Evolutionary conservation across 1,284 basidiomycete species (phyloP).

Genomic region (Cryptococcus sp.): DNA sequence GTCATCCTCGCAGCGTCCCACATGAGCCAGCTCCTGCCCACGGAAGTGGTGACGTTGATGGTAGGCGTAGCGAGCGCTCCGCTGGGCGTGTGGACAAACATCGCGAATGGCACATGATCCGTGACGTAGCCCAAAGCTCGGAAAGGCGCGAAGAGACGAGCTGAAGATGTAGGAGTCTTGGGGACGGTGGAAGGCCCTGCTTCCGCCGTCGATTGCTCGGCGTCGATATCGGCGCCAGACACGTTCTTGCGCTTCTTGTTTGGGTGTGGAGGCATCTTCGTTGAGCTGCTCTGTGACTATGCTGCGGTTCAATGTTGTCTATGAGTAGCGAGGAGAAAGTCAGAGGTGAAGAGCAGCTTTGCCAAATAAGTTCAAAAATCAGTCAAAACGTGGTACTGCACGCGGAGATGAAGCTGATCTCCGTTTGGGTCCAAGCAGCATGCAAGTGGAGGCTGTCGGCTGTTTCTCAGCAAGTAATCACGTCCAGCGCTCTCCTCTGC

Average conservation of each 20-base stretch:
- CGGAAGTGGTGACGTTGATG: slow-evolving; percentile 80
- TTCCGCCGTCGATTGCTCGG: slow-evolving; percentile 16
- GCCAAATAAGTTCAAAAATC: slow-evolving; percentile 2
- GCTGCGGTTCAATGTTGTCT: too few relatives aligned
- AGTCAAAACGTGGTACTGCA: too few relatives aligned
- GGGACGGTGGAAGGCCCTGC: slow-evolving; percentile 20
- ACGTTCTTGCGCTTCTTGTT: slow-evolving; percentile 18
- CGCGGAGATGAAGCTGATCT: too few relatives aligned
- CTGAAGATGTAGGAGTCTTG: slow-evolving; percentile 4
- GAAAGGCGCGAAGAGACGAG: slow-evolving; percentile 84
- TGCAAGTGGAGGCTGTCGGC: too few relatives aligned
- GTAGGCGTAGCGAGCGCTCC: slow-evolving; percentile 79
- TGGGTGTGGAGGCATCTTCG: not conserved
- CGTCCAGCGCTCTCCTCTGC: too few relatives aligned
- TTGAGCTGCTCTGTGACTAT: too few relatives aligned
- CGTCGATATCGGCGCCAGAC: not conserved
- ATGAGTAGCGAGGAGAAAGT: too few relatives aligned
- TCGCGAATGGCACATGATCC: slow-evolving; percentile 84
- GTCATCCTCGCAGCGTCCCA: slow-evolving; percentile 96
- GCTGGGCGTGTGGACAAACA: slow-evolving; percentile 84
- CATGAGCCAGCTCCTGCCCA: slow-evolving; percentile 90
- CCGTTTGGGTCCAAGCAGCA: too few relatives aligned
- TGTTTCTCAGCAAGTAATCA: too few relatives aligned
- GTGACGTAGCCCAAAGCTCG: slow-evolving; percentile 90
- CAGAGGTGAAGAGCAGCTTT: not conserved